Evolutionary conservation across 495 filamentous ascomycete genomes (phyloP).

Genomic region (Hypoxylon crocopeplum): DNA sequence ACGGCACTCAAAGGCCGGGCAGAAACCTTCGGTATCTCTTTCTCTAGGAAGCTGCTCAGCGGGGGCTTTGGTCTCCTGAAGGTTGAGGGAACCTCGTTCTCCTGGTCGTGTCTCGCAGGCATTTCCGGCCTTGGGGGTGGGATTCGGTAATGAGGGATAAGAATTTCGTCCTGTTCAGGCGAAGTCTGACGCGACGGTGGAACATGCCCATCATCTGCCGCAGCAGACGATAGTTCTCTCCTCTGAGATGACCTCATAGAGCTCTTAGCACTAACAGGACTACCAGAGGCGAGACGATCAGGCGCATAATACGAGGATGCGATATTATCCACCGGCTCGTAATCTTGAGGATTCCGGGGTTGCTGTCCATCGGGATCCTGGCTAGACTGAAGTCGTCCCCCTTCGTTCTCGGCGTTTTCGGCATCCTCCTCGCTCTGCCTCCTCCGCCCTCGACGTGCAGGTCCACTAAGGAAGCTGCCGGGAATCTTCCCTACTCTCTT

Average conservation of each 20-base stretch:
- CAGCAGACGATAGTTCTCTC: slow-evolving; percentile 36
- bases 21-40: slow-evolving; percentile 65
- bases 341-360: slow-evolving; percentile 27
- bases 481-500: slow-evolving; percentile 74
- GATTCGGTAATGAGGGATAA: slow-evolving; percentile 67
- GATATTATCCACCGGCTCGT: slow-evolving; percentile 38
- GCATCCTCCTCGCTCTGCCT: slow-evolving; percentile 81
- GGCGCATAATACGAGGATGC: slow-evolving; percentile 48
- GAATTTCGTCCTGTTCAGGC: slow-evolving; percentile 41
- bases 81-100: slow-evolving; percentile 79
- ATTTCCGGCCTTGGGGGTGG: slow-evolving; percentile 63
- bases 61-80: slow-evolving; percentile 71
- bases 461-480: slow-evolving; percentile 76
- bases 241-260: slow-evolving; percentile 43
- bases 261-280: slow-evolving; percentile 51
- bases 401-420: slow-evolving; percentile 49
- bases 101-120: slow-evolving; percentile 72
- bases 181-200: slow-evolving; percentile 26
- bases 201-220: slow-evolving; percentile 11
- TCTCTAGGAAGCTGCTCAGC: slow-evolving; percentile 61
- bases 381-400: slow-evolving; percentile 40
- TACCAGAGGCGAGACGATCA: slow-evolving; percentile 51
- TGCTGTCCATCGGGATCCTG: slow-evolving; percentile 49
- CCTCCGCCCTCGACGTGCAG: slow-evolving; percentile 73
- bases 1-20: slow-evolving; percentile 47